These are phyloP conservation scores for Tylopilus sp. DNA, from an alignment of 768 basidiomycete genomes.

Conservation along the genomic window DNA sequence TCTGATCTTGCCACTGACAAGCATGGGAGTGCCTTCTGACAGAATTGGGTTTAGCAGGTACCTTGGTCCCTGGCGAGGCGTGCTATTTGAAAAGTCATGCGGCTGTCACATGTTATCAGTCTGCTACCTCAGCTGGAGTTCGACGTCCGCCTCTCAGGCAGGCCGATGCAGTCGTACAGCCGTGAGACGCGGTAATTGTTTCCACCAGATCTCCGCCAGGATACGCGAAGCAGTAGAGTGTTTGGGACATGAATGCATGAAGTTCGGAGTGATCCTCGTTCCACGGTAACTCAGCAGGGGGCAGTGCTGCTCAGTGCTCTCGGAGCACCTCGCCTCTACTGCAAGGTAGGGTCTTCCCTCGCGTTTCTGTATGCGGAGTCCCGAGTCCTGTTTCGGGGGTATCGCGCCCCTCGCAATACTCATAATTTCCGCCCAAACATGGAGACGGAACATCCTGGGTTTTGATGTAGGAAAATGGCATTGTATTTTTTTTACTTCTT, in stretches of 20 bases:
- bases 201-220: conserved; percentile 17
- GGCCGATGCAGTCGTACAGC: conserved; percentile 2
- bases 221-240: conserved; percentile 4
- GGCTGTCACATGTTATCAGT: conserved; percentile 1
- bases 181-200: conserved; percentile 3
- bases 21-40: neutral
- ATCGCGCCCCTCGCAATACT: conserved; percentile 11
- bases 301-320: conserved; percentile 8
- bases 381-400: conserved; percentile 1
- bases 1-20: conserved; percentile 5
- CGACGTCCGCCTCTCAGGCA: no score
- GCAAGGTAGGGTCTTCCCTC: conserved; percentile 17
- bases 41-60: neutral
- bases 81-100: neutral
- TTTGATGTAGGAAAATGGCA: conserved; percentile 2
- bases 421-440: conserved; percentile 23
- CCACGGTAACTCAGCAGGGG: conserved; percentile 4
- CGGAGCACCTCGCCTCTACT: conserved; percentile 15
- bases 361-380: conserved; percentile 4
- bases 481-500: conserved; percentile 4
- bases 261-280: conserved; percentile 3
- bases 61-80: neutral
- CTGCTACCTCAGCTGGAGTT: neutral
- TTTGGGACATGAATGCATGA: conserved; percentile 2
- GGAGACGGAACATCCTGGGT: conserved; percentile 1